phyloP scores from a whole-genome alignment of 2,329 filamentous ascomycete genomes.

The Whalleya microplaca region DNA sequence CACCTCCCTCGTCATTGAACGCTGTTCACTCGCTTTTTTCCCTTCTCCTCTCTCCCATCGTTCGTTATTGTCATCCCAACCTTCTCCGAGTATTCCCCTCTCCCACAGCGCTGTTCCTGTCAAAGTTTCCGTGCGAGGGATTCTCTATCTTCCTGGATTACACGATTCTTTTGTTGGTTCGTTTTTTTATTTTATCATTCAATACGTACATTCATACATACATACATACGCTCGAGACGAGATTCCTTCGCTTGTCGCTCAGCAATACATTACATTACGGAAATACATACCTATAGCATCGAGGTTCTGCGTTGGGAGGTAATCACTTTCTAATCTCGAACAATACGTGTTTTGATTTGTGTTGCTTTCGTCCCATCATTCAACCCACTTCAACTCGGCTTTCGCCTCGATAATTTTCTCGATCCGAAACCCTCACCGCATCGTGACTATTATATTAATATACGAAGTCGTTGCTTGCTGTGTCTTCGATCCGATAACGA shows the following conservation, averaged over 20 bases:
- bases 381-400: conserved; percentile 5
- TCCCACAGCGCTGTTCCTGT: conserved; percentile 12
- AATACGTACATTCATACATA: background rate
- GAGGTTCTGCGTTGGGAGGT: conserved; percentile 14
- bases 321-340: conserved; percentile 14
- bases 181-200: conserved; percentile 5
- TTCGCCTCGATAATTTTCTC: conserved; percentile 9
- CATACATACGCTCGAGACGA: conserved; percentile 11
- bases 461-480: conserved; percentile 19
- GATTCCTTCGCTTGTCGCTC: conserved; percentile 19
- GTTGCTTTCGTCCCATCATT: conserved; percentile 13
- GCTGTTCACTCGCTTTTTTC: conserved; percentile 9
- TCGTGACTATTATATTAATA: conserved; percentile 29
- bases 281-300: conserved; percentile 13
- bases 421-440: conserved; percentile 18
- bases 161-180: conserved; percentile 21
- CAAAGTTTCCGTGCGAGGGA: conserved; percentile 8
- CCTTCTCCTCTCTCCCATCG: conserved; percentile 3
- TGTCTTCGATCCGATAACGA: conserved; percentile 13
- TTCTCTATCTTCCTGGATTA: conserved; percentile 10
- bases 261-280: too few relatives aligned
- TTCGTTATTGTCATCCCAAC: conserved; percentile 19
- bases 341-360: conserved; percentile 16
- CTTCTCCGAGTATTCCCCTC: conserved; percentile 8
- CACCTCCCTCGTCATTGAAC: conserved; percentile 28